Percentiles rank a stretch among this genome's conserved stretches.
Evolutionary conservation across 345 rosid species (phyloP).

Genomic region (Sonneratia caseolaris): DNA sequence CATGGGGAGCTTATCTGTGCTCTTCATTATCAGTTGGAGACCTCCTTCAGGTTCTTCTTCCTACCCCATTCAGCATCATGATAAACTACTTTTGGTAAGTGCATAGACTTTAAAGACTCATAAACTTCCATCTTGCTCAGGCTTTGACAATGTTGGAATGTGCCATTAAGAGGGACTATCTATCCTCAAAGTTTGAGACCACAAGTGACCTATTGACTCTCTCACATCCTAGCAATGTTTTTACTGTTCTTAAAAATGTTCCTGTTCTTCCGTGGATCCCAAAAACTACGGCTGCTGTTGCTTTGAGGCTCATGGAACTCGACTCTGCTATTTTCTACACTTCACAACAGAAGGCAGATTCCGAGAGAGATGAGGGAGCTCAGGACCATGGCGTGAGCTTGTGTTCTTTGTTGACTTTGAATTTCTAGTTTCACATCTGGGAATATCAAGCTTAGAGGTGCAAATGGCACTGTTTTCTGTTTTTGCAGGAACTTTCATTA

Average conservation of each 20-base stretch:
- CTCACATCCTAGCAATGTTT: conserved; percentile 11
- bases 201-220: conserved; percentile 46
- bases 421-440: not conserved
- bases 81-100: not conserved
- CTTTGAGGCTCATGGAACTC: conserved; percentile 56
- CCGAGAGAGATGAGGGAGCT: conserved; percentile 34
- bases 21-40: conserved; percentile 51
- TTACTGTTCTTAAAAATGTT: conserved; percentile 16
- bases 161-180: conserved; percentile 44
- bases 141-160: conserved; percentile 50
- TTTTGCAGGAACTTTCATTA: conserved; percentile 28
- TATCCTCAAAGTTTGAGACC: conserved; percentile 60
- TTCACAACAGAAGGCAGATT: conserved; percentile 33
- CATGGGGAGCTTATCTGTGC: conserved; percentile 55
- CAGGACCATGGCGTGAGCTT: conserved; percentile 42
- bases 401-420: not conserved
- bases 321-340: conserved; percentile 48
- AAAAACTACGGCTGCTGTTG: conserved; percentile 60
- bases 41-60: conserved; percentile 44
- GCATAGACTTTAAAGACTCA: not conserved
- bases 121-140: conserved; percentile 25
- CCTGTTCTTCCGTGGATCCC: conserved; percentile 73
- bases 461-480: not conserved
- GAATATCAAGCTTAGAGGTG: not conserved
- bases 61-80: not conserved